These are phyloP conservation scores for Coniophora puteana DNA, from an alignment of 1,284 basidiomycete species.

Conservation along the genomic window DNA sequence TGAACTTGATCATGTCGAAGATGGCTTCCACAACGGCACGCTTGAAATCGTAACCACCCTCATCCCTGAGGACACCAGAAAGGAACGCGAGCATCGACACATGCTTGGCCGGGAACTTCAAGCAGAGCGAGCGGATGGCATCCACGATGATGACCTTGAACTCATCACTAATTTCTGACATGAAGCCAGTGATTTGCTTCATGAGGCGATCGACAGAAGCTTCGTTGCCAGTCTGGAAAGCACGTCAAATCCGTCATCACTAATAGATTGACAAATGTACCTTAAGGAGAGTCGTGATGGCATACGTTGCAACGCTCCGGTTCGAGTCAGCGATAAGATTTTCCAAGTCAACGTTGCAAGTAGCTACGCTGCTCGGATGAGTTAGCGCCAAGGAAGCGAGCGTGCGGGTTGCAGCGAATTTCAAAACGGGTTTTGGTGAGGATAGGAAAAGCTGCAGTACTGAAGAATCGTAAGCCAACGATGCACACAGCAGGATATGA, in stretches of 20 bases:
- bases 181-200: slow-evolving; percentile 99
- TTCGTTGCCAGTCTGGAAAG: slow-evolving; percentile 87
- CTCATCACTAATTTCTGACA: slow-evolving; percentile 99
- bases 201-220: slow-evolving; percentile 98
- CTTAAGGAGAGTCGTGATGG: slow-evolving; percentile 98
- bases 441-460: slow-evolving; percentile 93
- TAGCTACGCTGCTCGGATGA: slow-evolving; percentile 83
- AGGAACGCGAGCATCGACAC: slow-evolving; percentile 94
- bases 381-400: slow-evolving; percentile 84
- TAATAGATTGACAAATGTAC: slow-evolving; percentile 31
- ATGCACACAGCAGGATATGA: slow-evolving; percentile 5
- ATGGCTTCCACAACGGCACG: slow-evolving; percentile 98
- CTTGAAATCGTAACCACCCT: slow-evolving; percentile 99
- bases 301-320: slow-evolving; percentile 96
- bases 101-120: slow-evolving; percentile 98
- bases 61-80: slow-evolving; percentile 90
- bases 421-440: slow-evolving; percentile 90
- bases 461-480: slow-evolving; percentile 23
- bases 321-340: slow-evolving; percentile 96
- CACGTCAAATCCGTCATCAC: no score
- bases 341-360: slow-evolving; percentile 97
- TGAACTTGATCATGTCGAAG: slow-evolving; percentile 99
- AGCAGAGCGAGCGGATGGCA: slow-evolving; percentile 95
- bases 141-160: slow-evolving; percentile 99
- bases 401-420: slow-evolving; percentile 97